Percentiles rank a stretch among this genome's conserved stretches.
These are phyloP conservation scores for Chloromonas sp. DNA, from an alignment of 163 green algal genomes.

Conservation along the genomic window DNA sequence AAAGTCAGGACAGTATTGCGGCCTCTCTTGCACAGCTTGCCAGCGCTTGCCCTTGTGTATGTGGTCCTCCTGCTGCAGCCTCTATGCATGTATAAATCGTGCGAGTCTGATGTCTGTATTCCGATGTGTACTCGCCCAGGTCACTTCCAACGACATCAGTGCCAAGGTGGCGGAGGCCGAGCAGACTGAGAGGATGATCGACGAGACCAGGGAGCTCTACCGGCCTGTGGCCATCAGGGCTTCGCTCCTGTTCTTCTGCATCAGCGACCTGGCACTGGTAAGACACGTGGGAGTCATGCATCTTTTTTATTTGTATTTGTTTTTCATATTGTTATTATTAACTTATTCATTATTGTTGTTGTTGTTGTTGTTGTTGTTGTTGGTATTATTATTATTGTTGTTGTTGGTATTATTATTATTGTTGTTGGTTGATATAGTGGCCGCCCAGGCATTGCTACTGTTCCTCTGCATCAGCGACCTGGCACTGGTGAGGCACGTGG, in stretches of 20 bases:
- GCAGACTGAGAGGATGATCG: slow-evolving; percentile 61
- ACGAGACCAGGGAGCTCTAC: slow-evolving; percentile 68
- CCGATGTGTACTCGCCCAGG: neutral
- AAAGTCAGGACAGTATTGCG: no score
- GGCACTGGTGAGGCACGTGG: slow-evolving; percentile 15
- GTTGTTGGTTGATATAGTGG: neutral
- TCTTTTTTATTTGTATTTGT: slow-evolving; percentile 11
- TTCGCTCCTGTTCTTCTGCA: slow-evolving; percentile 78
- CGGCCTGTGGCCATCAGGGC: slow-evolving; percentile 59
- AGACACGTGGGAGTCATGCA: slow-evolving; percentile 5
- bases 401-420: no score
- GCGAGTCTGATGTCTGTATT: no score
- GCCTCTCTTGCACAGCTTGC: no score
- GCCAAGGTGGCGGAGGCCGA: slow-evolving; percentile 60
- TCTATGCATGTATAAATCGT: no score
- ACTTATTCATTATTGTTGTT: no score
- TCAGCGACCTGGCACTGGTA: slow-evolving; percentile 55
- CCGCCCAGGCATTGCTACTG: neutral
- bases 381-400: no score
- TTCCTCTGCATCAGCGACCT: neutral
- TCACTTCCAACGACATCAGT: slow-evolving; percentile 67
- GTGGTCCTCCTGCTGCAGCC: no score
- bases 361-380: no score
- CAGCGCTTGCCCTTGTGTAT: no score
- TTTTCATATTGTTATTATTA: no score